Percentiles rank a stretch among this genome's conserved stretches.
phyloP scores from a whole-genome alignment of 345 rosid genomes.

The Camelina laxa region DNA sequence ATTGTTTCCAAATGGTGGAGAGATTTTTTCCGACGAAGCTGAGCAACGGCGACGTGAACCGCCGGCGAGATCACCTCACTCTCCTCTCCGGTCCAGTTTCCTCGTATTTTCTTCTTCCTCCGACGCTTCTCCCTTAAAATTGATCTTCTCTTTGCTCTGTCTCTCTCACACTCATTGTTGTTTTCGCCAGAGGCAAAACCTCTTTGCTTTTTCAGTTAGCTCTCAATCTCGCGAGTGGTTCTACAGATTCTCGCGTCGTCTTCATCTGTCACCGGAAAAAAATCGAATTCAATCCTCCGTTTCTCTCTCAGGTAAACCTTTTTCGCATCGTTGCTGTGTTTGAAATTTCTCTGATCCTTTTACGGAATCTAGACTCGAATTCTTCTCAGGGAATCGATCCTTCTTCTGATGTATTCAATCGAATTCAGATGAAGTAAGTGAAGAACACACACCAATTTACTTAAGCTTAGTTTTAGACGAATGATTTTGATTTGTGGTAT shows the following conservation, averaged over 20 bases:
- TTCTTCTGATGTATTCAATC: constrained; percentile 62
- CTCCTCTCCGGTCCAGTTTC: constrained; percentile 84
- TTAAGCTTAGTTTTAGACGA: constrained; percentile 5
- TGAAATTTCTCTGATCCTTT: background rate
- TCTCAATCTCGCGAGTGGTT: constrained; percentile 52
- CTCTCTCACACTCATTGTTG: background rate
- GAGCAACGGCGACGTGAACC: constrained; percentile 21
- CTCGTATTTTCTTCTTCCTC: constrained; percentile 46
- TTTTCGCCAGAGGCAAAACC: constrained; percentile 75
- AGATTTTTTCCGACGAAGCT: constrained; percentile 51
- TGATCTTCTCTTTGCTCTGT: background rate
- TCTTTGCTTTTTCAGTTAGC: constrained; percentile 86
- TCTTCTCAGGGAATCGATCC: constrained; percentile 63
- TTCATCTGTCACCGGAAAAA: constrained; percentile 72
- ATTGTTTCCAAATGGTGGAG: constrained; percentile 45
- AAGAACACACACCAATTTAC: constrained; percentile 16
- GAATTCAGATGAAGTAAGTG: constrained; percentile 89
- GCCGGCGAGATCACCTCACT: constrained; percentile 37
- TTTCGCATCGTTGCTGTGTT: background rate
- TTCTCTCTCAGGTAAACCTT: constrained; percentile 61
- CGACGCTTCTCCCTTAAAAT: background rate
- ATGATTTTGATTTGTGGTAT: background rate
- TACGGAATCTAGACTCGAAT: background rate
- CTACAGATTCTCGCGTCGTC: constrained; percentile 49
- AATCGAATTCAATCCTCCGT: constrained; percentile 71